Percentiles rank a stretch among this genome's conserved stretches.
phyloP scores from a whole-genome alignment of 148 eudicot genomes.

The Mesembryanthemum crystallinum region DNA sequence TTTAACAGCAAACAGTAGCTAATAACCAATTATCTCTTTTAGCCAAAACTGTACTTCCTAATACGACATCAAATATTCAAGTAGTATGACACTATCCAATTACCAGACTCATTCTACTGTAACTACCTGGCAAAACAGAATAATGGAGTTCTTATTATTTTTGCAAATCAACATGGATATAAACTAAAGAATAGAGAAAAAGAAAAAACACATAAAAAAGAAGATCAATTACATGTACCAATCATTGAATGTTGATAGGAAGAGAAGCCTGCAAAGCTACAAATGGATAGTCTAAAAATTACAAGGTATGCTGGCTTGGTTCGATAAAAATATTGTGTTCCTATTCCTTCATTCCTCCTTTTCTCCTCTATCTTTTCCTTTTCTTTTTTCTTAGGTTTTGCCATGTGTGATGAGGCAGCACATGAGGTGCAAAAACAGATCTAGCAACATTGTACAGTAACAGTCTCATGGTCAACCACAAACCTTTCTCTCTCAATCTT shows the following conservation, averaged over 20 bases:
- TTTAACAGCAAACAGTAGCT: no score
- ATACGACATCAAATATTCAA: no score
- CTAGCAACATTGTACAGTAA: not conserved
- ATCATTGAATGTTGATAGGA: not conserved
- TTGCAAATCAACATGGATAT: not conserved
- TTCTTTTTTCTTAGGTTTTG: not conserved
- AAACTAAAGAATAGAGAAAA: no score
- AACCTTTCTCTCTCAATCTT: not conserved
- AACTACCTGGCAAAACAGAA: no score
- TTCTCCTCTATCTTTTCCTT: not conserved
- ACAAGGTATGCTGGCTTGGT: not conserved
- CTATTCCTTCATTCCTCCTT: no score
- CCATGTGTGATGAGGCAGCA: not conserved
- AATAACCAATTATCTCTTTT: no score
- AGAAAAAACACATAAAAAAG: no score
- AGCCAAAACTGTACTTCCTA: no score
- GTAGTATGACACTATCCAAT: no score
- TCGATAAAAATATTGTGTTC: not conserved
- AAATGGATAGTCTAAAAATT: not conserved
- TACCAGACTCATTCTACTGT: no score
- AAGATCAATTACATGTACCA: not conserved
- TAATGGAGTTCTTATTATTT: no score
- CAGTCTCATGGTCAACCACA: not conserved
- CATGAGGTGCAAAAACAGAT: not conserved
- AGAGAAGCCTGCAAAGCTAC: not conserved